A percentile compares a stretch with the other conserved stretches of the same genome.
Evolutionary conservation across 2,329 filamentous ascomycete species (phyloP).

Genomic region (Epichloe hybrida): DNA sequence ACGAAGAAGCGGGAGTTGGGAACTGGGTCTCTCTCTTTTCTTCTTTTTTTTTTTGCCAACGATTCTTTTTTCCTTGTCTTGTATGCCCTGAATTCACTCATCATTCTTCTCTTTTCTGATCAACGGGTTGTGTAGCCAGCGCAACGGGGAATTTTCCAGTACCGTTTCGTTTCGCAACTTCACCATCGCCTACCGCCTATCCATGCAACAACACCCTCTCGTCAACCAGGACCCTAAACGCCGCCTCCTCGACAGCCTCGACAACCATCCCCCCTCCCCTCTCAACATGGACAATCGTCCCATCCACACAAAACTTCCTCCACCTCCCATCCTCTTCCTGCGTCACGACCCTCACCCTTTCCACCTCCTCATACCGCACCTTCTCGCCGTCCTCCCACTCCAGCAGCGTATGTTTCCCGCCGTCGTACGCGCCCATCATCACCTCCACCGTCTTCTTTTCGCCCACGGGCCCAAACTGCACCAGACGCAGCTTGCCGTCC

Average conservation of each 20-base stretch:
- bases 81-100: too few species aligned
- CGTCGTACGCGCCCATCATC: constrained; percentile 53
- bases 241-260: constrained; percentile 28
- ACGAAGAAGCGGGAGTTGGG: too few species aligned
- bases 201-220: constrained; percentile 11
- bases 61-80: too few species aligned
- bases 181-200: too few species aligned
- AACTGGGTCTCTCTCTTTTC: too few species aligned
- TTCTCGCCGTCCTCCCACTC: constrained; percentile 39
- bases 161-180: too few species aligned
- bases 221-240: constrained; percentile 32
- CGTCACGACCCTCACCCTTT: constrained; percentile 53
- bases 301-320: constrained; percentile 85
- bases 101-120: too few species aligned
- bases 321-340: constrained; percentile 49
- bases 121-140: too few species aligned
- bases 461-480: constrained; percentile 58
- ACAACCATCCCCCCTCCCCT: constrained; percentile 59
- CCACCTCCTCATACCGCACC: constrained; percentile 60
- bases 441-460: constrained; percentile 60
- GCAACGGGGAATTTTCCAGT: too few species aligned
- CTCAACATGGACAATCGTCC: constrained; percentile 67
- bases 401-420: constrained; percentile 41
- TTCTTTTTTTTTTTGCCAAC: too few species aligned
- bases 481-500: constrained; percentile 55